phyloP scores from a whole-genome alignment of 108 stramenopile species.

The Schizochytrium sp. region DNA sequence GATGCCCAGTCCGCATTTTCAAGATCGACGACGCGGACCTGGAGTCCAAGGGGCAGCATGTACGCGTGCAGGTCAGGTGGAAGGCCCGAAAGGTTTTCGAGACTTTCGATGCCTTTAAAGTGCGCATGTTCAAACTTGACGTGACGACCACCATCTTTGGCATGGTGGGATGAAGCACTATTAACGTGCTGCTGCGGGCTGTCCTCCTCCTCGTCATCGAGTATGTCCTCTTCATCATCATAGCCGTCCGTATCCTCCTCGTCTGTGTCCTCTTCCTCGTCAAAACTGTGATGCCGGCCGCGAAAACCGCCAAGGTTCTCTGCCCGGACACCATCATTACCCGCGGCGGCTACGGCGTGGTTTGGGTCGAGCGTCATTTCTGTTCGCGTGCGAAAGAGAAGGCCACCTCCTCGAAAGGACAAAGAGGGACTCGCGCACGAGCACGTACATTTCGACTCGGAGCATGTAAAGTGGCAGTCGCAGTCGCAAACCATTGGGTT shows the following conservation, averaged over 20 bases:
- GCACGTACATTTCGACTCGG: neutral
- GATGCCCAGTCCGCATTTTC: neutral
- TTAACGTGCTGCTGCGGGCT: no score
- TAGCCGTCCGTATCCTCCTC: neutral
- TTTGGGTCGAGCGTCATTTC: neutral
- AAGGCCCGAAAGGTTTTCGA: neutral
- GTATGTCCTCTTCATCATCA: neutral
- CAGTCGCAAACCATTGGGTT: conserved; percentile 13
- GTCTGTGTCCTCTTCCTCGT: neutral
- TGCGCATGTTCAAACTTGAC: neutral
- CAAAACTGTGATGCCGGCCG: neutral
- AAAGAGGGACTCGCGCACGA: neutral
- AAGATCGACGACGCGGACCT: neutral
- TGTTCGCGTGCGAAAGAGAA: neutral
- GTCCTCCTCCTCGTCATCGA: neutral
- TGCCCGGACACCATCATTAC: neutral
- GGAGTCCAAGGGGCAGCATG: neutral
- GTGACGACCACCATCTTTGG: no score
- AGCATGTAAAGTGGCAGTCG: neutral
- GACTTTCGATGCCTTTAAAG: neutral
- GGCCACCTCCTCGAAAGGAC: neutral
- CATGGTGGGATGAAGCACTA: no score
- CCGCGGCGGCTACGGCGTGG: neutral
- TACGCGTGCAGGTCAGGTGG: neutral
- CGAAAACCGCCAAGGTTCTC: neutral